Conservation (phyloP, 2,329 filamentous ascomycete genomes). For the Alternaria postmessia region DNA sequence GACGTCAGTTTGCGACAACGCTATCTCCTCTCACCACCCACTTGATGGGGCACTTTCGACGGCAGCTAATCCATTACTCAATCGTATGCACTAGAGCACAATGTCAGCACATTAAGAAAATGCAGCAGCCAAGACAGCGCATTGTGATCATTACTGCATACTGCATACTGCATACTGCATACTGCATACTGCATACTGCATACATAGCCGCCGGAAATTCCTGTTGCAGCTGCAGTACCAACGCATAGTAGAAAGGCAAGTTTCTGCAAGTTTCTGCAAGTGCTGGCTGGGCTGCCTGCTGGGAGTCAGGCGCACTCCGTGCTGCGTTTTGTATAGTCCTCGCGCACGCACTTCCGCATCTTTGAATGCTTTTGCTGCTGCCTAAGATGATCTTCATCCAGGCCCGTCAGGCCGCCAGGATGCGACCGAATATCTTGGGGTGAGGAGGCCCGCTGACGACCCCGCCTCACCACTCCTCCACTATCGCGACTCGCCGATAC, state of each 20-base stretch:
- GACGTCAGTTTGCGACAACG: neutral
- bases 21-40: neutral
- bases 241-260: conserved; percentile 20
- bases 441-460: conserved; percentile 9
- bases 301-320: conserved; percentile 13
- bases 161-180: conserved; percentile 34
- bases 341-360: conserved; percentile 3
- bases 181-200: conserved; percentile 34
- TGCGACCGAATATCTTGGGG: conserved; percentile 1
- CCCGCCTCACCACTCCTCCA: conserved; percentile 12
- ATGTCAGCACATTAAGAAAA: conserved; percentile 8
- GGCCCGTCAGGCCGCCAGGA: conserved; percentile 1
- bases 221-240: conserved; percentile 26
- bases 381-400: conserved; percentile 9
- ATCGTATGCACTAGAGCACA: conserved; percentile 8
- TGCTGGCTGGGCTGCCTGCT: conserved; percentile 12
- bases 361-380: conserved; percentile 12
- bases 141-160: conserved; percentile 36
- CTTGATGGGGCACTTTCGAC: neutral
- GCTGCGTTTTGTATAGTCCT: conserved; percentile 5
- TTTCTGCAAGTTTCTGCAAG: conserved; percentile 23
- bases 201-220: conserved; percentile 34
- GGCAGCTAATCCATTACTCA: conserved; percentile 5
- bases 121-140: conserved; percentile 24
- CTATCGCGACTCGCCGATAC: conserved; percentile 3